Evolutionary conservation across 306 rosid species (phyloP), one percentile per base, ranked within the genome.

Genomic region (Prosopis cineraria): DNA sequence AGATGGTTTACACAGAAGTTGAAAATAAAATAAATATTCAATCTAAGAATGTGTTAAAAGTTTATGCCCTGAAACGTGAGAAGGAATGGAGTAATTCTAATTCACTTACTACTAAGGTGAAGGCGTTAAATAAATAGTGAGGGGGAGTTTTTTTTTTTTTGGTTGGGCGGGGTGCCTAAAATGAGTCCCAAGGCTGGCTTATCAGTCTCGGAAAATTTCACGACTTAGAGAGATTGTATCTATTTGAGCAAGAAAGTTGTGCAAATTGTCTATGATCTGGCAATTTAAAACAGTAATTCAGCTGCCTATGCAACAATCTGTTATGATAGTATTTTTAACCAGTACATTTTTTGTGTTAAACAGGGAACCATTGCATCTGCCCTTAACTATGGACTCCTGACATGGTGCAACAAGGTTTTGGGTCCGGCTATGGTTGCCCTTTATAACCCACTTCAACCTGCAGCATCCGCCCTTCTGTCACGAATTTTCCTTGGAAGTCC

Each of bases 351-450:
- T 68, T 68, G 76, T 17, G 58, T 69, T 79, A 36, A 86, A 70
- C 89, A 95, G 99, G 99, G 99, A 50, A 80, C 69, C 59, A 79
- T 93, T 47, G 95, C 99, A 59, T 95, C 99, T 75, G 99, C 99
- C 55, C 91, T 95, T 48, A 95, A 92, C 79, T 91, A 91, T 87
- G 98, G 98, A 82, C 93, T 95, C 66, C 74, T 93, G 74, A 91
- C 97, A 45, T 95, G 99, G 99, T 79, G 93, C 89, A 95, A 95
- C 83, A 95, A 91, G 85, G 91, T 95, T 72, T 79, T 95, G 83
- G 99, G 99, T 65, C 99, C 99, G 25, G 89, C 98, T 73, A 83
- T 95, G 90, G 98, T 95, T 67, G 96, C 99, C 76, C 97, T 93
- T 48, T 95, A 95, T 84, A 91, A 87, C 80, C 99, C 99, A 78